Evolutionary conservation across 2,329 filamentous ascomycete species (phyloP), one percentile per base, ranked within the genome.

Genomic region (Neophaeococcomyces aloes): DNA sequence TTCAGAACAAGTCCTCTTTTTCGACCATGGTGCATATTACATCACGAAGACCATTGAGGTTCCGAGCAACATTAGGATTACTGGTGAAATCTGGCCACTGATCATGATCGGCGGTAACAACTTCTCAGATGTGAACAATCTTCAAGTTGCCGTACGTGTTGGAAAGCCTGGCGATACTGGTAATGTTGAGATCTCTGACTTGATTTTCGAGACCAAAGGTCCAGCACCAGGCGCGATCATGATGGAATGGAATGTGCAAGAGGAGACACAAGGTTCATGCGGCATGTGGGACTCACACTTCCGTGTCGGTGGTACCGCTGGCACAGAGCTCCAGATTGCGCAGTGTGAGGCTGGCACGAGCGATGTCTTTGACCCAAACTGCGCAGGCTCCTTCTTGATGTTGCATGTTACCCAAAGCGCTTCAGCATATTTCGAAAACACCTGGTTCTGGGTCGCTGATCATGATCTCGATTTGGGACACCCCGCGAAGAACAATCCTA

Each of bases 211-310:
- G 63, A 94, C 87, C 23, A 75, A 79, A 53, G 89, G 89, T 3
- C 71, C 87, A 2, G 81, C 86, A 50, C 83, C 87, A 0, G 89
- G 89, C 52, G 89, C 87, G 14, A 86, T 94, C 57, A 75, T 95
- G 59, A 79, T 95, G 67, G 76, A 95, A 62, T 95, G 86, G 83
- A 95, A 95, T 65, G 70, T 94, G 32, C 78, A 77, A 33, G 81
- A 78, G 29, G 61, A 73, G 3, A 53, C 70, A 64, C 73, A 80
- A 46, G 86, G 86, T 36, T 75, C 78, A 1, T 80, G 79, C 15
- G 89, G 79, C 49, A 79, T 95, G 65, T 98, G 88, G 85, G 91
- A 98, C 57, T 81, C 88, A n/a, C 91, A 98, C 70, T 82, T 91
- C 67, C 86, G 91, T 58, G 77, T 98, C 55, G 89, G 87, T 56